phyloP scores from a whole-genome alignment of 192 early-diverging fungal species.

The Bifiguratus adelaidae region DNA sequence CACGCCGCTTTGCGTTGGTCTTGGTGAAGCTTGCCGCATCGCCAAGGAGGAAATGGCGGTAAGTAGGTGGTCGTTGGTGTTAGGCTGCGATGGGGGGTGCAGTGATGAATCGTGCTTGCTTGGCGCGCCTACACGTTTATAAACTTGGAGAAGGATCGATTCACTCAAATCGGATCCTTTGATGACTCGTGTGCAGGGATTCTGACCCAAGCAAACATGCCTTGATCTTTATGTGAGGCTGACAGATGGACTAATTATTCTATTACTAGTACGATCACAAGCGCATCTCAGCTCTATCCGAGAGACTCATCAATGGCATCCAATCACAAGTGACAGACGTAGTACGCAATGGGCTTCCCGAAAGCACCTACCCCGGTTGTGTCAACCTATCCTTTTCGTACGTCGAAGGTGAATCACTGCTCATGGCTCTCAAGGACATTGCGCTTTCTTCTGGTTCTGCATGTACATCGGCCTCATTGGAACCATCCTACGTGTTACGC shows the following conservation, averaged over 20 bases:
- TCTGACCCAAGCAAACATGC: constrained; percentile 16
- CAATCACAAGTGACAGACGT: constrained; percentile 68
- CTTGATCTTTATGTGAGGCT: not conserved
- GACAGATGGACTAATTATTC: not conserved
- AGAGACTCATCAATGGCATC: constrained; percentile 74
- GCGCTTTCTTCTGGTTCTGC: constrained; percentile 92
- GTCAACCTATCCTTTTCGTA: constrained; percentile 95
- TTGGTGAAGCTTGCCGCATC: constrained; percentile 81
- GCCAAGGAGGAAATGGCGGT: constrained; percentile 73
- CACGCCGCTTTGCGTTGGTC: constrained; percentile 78
- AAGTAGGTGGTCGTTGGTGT: constrained; percentile 11
- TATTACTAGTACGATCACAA: constrained; percentile 62
- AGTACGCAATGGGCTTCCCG: constrained; percentile 81
- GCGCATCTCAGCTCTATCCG: constrained; percentile 60
- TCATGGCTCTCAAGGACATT: constrained; percentile 98
- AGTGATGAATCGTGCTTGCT: constrained; percentile 14
- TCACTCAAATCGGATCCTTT: constrained; percentile 8
- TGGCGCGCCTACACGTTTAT: constrained; percentile 1
- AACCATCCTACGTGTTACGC: constrained; percentile 93
- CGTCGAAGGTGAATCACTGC: constrained; percentile 93
- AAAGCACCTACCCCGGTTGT: constrained; percentile 72
- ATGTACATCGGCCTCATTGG: constrained; percentile 92
- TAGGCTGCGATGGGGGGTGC: not conserved
- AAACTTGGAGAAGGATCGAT: not conserved
- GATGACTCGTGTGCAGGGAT: constrained; percentile 45